Base-by-base conservation (phyloP, 768 basidiomycete genomes). In the Leccinum subtestaceum region DNA sequence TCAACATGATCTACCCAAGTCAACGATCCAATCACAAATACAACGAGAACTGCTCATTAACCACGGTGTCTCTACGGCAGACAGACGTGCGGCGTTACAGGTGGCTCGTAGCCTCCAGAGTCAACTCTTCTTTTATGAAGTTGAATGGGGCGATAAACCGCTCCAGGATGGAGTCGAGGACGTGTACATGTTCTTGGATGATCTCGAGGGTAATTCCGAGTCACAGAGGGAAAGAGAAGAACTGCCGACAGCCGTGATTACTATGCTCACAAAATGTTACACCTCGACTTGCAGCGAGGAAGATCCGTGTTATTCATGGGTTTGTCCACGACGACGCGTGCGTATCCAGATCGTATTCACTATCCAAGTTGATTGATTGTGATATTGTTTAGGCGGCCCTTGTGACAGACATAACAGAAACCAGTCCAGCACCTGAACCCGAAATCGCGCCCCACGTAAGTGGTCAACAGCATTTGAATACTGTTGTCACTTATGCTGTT, bases 101-200 rank as follows among this genome's bases (percentile, higher is more conserved):
- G 88, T 96, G 38, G 97, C 94, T 4, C 86, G 93, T 40, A 92
- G 91, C 58, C 78, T 98, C 38, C 95, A 98, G 69, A 88, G 84
- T 59, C 93, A 96, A 70, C 81, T 98, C 5, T 98, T 94, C 80
- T 95, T 97, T 73, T 93, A 93, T 69, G 96, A 98, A 71, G 95
- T 98, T 7, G 95, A 98, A 69, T 96, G 95, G 92, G 93, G 90
- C 31, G 86, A 87, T 52, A 84, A 87, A 19, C 79, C 87, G 1
- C 75, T 97, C 56, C 85, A 89, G 57, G 94, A 95, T 67, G 87
- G 90, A 3, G 90, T 95, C 4, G 94, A 95, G 67, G 93, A 95
- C 61, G 94, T 97, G 6, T 97, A 91, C 75, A 91, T 89, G 80
- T 96, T 97, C 73, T 77, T 92, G 67, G 93, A 93, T 58, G 94